A percentile compares a stretch with the other conserved stretches of the same genome.
These are phyloP conservation scores for Blastobotrys niveus DNA, from an alignment of 1,139 yeast species.

Conservation along the genomic window DNA sequence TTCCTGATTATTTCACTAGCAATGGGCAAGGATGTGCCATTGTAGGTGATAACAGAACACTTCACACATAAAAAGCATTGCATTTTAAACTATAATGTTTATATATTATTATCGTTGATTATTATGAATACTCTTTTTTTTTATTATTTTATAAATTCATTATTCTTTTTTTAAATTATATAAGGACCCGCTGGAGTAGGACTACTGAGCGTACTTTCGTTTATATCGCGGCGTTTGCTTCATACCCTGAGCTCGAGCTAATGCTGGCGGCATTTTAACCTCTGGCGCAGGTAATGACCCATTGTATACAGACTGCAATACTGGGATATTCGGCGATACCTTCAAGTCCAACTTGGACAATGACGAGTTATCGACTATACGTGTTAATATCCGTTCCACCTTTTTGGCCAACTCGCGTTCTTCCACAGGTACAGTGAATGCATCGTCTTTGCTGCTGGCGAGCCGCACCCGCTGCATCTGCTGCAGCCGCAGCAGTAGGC, in stretches of 20 bases:
- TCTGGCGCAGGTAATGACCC: constrained; percentile 71
- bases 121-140: not conserved
- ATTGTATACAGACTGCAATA: constrained; percentile 62
- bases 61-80: no score
- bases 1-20: constrained; percentile 64
- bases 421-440: constrained; percentile 37
- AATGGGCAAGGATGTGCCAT: constrained; percentile 62
- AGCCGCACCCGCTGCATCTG: constrained; percentile 57
- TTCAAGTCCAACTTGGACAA: constrained; percentile 27
- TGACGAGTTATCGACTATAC: constrained; percentile 36
- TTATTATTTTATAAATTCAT: not conserved
- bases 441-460: constrained; percentile 31
- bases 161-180: not conserved
- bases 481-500: constrained; percentile 53
- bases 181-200: no score
- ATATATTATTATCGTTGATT: no score
- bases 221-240: no score
- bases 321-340: constrained; percentile 47
- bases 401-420: constrained; percentile 50
- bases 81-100: no score
- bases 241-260: no score
- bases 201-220: no score
- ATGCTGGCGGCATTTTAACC: not conserved
- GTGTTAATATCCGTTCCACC: constrained; percentile 45
- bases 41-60: constrained; percentile 21